Conservation (phyloP, 1,284 basidiomycete species). For the Ganoderma resinaceum region DNA sequence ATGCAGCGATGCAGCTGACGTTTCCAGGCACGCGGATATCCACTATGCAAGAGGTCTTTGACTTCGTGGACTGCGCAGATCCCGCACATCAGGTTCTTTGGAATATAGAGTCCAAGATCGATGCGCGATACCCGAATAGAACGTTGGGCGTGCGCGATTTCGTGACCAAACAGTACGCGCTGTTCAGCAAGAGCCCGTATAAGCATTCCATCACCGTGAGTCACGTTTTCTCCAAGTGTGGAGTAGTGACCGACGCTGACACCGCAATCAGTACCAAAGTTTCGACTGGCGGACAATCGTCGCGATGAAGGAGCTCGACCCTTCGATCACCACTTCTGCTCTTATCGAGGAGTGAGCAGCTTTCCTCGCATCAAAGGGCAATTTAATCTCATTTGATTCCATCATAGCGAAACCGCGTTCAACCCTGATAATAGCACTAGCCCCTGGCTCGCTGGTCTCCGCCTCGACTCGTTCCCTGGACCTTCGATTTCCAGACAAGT, state of each 20-base stretch:
- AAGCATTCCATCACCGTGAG: conserved; percentile 65
- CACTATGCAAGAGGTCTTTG: conserved; percentile 76
- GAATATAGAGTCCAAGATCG: conserved; percentile 85
- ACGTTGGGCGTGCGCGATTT: conserved; percentile 73
- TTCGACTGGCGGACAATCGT: conserved; percentile 80
- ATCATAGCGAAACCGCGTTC: conserved; percentile 50
- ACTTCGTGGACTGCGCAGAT: conserved; percentile 77
- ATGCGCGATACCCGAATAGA: conserved; percentile 59
- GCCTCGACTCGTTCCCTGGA: conserved; percentile 63
- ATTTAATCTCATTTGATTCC: conserved; percentile 3
- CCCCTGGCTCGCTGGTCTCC: conserved; percentile 69
- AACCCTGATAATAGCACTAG: conserved; percentile 49
- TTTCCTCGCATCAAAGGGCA: conserved; percentile 4
- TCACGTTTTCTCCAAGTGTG: neutral
- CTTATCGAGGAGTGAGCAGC: conserved; percentile 69
- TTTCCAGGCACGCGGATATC: conserved; percentile 75
- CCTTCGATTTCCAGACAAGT: conserved; percentile 58
- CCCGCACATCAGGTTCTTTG: conserved; percentile 63
- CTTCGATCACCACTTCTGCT: conserved; percentile 62
- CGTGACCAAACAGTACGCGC: conserved; percentile 64
- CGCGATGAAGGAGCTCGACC: conserved; percentile 65
- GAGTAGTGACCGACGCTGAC: neutral
- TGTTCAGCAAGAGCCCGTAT: conserved; percentile 65
- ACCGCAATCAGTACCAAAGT: conserved; percentile 66
- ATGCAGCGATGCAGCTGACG: conserved; percentile 63